These are phyloP conservation scores for Millerago galiae DNA, from an alignment of 805 yeast genomes.

Conservation along the genomic window DNA sequence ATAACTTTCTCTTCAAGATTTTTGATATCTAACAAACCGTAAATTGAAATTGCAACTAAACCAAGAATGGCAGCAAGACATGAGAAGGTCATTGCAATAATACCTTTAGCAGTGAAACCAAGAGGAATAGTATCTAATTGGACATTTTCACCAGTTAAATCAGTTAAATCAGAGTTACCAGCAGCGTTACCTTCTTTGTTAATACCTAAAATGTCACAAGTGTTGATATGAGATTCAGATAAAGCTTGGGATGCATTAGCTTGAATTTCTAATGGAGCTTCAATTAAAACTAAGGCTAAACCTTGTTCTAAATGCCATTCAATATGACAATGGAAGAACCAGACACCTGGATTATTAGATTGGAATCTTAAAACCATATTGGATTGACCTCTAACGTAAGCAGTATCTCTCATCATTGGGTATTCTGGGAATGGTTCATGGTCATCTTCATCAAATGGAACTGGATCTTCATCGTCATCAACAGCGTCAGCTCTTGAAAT, in stretches of 20 bases:
- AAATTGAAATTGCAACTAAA: conserved; percentile 63
- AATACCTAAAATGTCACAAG: conserved; percentile 55
- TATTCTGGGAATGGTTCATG: conserved; percentile 52
- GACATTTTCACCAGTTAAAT: conserved; percentile 68
- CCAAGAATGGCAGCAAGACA: conserved; percentile 83
- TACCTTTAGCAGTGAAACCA: conserved; percentile 94
- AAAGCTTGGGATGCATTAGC: conserved; percentile 45
- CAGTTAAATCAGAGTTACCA: conserved; percentile 59
- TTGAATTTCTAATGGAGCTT: conserved; percentile 74
- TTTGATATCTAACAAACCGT: conserved; percentile 81
- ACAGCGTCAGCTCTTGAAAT: conserved; percentile 42
- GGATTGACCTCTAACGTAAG: conserved; percentile 76
- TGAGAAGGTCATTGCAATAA: conserved; percentile 89
- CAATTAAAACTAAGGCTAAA: conserved; percentile 71
- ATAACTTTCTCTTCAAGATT: conserved; percentile 57
- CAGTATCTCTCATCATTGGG: conserved; percentile 83
- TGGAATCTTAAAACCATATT: conserved; percentile 80
- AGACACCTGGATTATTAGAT: conserved; percentile 95
- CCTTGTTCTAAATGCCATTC: conserved; percentile 99
- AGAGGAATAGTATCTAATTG: conserved; percentile 65
- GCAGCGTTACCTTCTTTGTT: conserved; percentile 81
- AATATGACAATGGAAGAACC: conserved; percentile 98
- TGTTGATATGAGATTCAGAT: conserved; percentile 51
- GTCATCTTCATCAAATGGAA: conserved; percentile 47
- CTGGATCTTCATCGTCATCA: conserved; percentile 42